Evolutionary conservation across 176 grass and related monocot genomes (phyloP).

Genomic region (Triticum turgidum): DNA sequence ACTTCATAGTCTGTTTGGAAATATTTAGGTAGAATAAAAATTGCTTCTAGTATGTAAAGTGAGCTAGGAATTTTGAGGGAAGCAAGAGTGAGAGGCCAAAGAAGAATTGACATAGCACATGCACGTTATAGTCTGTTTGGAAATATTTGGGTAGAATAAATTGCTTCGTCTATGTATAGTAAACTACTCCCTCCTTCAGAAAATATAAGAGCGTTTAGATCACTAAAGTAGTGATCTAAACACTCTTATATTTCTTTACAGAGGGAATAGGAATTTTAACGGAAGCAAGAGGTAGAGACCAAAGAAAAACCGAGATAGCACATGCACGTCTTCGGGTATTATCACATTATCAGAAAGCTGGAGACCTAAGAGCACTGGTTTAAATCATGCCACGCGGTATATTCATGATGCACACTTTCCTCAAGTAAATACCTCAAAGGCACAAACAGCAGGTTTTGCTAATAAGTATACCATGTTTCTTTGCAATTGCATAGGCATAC

Average conservation of each 20-base stretch:
- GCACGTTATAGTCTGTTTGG: not conserved
- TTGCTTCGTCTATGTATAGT: not conserved
- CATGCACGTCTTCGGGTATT: not conserved
- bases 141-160: not conserved
- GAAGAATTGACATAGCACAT: not conserved
- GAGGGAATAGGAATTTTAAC: not conserved
- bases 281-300: not conserved
- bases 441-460: slow-evolving; percentile 7
- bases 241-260: no score
- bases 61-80: not conserved
- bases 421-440: not conserved
- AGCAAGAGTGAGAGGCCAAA: not conserved
- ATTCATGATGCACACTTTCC: not conserved
- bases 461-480: not conserved
- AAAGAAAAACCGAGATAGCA: not conserved
- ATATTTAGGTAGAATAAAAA: not conserved
- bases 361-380: not conserved
- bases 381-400: not conserved
- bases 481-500: not conserved
- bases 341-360: not conserved
- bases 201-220: no score
- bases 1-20: not conserved
- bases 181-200: not conserved
- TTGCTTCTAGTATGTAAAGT: not conserved
- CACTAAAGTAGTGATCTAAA: no score